A percentile compares a stretch with the other conserved stretches of the same genome.
Evolutionary conservation across 1,139 yeast genomes (phyloP).

Genomic region (Sugiyamaella grinbergsii): DNA sequence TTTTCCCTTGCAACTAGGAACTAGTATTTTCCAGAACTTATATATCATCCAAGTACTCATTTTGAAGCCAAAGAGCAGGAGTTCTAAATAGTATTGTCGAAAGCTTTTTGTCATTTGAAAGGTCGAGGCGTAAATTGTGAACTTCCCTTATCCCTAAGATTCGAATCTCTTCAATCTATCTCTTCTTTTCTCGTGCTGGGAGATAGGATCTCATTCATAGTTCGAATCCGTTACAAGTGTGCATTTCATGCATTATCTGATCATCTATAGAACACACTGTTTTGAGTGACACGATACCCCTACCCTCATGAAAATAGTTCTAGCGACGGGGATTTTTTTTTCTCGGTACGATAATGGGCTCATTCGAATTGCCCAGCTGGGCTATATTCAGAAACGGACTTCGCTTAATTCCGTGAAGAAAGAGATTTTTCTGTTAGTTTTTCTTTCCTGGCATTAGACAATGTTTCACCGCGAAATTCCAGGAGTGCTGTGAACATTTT

Average conservation of each 20-base stretch:
- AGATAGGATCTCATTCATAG: background rate
- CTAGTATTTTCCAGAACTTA: background rate
- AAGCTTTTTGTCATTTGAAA: too few relatives aligned
- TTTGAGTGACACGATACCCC: background rate
- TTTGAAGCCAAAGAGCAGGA: slow-evolving; percentile 9
- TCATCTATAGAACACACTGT: background rate
- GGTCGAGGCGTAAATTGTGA: too few relatives aligned
- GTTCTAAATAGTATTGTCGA: too few relatives aligned
- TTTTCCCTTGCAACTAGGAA: too few relatives aligned
- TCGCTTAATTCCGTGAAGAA: too few relatives aligned
- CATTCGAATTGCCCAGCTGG: too few relatives aligned
- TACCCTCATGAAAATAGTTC: background rate
- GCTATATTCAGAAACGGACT: too few relatives aligned
- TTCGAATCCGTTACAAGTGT: background rate
- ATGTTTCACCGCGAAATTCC: too few relatives aligned
- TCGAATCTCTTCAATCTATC: background rate
- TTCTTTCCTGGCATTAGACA: background rate
- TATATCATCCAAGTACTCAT: slow-evolving; percentile 11
- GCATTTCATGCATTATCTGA: background rate
- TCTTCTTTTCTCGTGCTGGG: background rate
- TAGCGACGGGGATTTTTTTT: too few relatives aligned
- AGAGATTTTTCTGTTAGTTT: background rate
- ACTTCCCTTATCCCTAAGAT: too few relatives aligned
- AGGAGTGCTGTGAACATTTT: too few relatives aligned
- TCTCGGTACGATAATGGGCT: too few relatives aligned